Conservation (phyloP, 768 basidiomycete genomes). For the Tylopilus sp. region DNA sequence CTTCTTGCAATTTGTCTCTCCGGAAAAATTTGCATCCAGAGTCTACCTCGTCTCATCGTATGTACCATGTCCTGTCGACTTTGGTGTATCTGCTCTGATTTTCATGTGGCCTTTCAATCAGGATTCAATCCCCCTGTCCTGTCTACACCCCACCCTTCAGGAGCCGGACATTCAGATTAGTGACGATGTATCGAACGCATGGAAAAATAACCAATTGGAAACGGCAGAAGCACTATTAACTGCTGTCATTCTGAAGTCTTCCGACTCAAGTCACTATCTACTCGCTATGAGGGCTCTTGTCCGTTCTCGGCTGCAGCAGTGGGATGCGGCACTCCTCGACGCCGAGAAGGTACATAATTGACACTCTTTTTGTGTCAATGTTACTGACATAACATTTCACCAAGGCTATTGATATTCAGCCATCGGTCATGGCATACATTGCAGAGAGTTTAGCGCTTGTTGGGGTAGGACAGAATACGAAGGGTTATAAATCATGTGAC, state of each 20-base stretch:
- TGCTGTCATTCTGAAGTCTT: not conserved
- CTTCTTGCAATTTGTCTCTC: too few species aligned
- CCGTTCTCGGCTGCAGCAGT: not conserved
- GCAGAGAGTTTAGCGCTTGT: not conserved
- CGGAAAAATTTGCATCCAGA: too few species aligned
- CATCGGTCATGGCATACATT: not conserved
- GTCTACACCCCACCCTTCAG: too few species aligned
- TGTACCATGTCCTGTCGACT: too few species aligned
- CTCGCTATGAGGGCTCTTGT: conserved; percentile 5
- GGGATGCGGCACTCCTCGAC: not conserved
- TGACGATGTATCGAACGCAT: not conserved
- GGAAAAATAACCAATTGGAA: not conserved
- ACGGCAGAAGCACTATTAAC: not conserved
- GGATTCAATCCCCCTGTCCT: too few species aligned
- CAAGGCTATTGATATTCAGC: not conserved
- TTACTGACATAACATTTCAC: not conserved
- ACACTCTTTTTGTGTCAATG: not conserved
- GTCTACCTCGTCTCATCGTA: too few species aligned
- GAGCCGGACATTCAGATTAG: not conserved
- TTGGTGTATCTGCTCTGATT: too few species aligned
- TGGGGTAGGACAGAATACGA: not conserved
- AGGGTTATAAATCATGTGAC: not conserved
- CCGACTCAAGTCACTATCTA: not conserved
- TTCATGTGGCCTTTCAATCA: too few species aligned
- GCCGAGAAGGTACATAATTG: not conserved